These are phyloP conservation scores for Aspergillus luchuensis DNA, from an alignment of 2,329 filamentous ascomycete species.

Conservation along the genomic window DNA sequence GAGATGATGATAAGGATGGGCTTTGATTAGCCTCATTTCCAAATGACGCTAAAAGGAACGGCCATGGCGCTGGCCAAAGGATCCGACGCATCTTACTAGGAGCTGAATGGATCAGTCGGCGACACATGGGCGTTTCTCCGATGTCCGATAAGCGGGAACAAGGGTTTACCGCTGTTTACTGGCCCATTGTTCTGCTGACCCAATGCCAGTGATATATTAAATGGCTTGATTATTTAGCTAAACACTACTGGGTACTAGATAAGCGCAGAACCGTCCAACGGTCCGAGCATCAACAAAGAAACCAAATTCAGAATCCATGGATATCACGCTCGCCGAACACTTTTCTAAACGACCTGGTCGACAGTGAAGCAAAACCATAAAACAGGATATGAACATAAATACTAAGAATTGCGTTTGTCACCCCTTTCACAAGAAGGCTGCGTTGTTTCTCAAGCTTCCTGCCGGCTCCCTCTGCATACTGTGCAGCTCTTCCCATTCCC, in stretches of 20 bases:
- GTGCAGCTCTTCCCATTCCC: constrained; percentile 20
- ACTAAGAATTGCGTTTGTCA: not conserved
- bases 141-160: not conserved
- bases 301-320: constrained; percentile 4
- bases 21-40: not conserved
- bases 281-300: not conserved
- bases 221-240: not conserved
- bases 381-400: constrained; percentile 6
- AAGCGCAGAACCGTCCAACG: not conserved
- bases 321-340: constrained; percentile 10
- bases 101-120: not conserved
- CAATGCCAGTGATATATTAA: not conserved
- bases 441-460: constrained; percentile 31
- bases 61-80: not conserved
- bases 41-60: not conserved
- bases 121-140: not conserved
- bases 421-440: constrained; percentile 32
- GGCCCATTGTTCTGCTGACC: not conserved
- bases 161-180: too few relatives aligned
- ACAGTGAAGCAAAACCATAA: constrained; percentile 7
- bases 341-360: constrained; percentile 8
- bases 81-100: not conserved
- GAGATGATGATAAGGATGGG: not conserved
- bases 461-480: constrained; percentile 23
- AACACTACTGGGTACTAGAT: not conserved